A percentile compares a stretch with the other conserved stretches of the same genome.
phyloP scores from a whole-genome alignment of 495 filamentous ascomycete genomes.

The Parathielavia appendiculata region DNA sequence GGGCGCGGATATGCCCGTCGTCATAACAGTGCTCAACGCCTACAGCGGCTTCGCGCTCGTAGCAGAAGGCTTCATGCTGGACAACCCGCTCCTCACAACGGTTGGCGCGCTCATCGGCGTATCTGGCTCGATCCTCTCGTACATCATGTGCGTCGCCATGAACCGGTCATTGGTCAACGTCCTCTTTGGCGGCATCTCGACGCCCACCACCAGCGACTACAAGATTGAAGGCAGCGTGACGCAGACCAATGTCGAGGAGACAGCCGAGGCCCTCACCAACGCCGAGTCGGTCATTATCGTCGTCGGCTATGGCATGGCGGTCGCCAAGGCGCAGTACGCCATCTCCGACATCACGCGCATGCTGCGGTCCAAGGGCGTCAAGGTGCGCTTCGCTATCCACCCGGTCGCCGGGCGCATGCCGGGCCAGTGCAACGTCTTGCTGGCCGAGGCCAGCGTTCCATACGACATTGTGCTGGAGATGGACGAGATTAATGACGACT shows the following conservation, averaged over 20 bases:
- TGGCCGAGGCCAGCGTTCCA: slow-evolving; percentile 74
- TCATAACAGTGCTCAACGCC: slow-evolving; percentile 79
- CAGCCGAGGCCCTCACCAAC: slow-evolving; percentile 60
- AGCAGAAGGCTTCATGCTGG: slow-evolving; percentile 81
- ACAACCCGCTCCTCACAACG: slow-evolving; percentile 71
- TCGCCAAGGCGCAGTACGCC: slow-evolving; percentile 81
- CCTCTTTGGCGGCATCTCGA: slow-evolving; percentile 69
- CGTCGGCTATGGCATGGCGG: slow-evolving; percentile 83
- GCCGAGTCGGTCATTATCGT: slow-evolving; percentile 77
- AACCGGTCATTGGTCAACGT: slow-evolving; percentile 76
- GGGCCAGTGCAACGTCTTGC: slow-evolving; percentile 77
- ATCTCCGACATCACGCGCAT: slow-evolving; percentile 71
- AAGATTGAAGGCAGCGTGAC: slow-evolving; percentile 71
- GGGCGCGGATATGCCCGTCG: slow-evolving; percentile 82
- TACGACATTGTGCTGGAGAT: slow-evolving; percentile 85
- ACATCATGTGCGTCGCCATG: slow-evolving; percentile 80
- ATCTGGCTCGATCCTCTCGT: slow-evolving; percentile 74
- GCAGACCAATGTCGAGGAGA: slow-evolving; percentile 68
- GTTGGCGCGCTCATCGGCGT: slow-evolving; percentile 78
- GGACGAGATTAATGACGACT: slow-evolving; percentile 90
- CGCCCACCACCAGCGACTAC: slow-evolving; percentile 52
- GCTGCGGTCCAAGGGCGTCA: slow-evolving; percentile 63
- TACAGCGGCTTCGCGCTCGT: slow-evolving; percentile 81
- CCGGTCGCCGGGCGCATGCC: slow-evolving; percentile 82
- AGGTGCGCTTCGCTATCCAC: slow-evolving; percentile 81